These are phyloP conservation scores for Leccinum pellstonianum DNA, from an alignment of 768 basidiomycete genomes.

Conservation along the genomic window DNA sequence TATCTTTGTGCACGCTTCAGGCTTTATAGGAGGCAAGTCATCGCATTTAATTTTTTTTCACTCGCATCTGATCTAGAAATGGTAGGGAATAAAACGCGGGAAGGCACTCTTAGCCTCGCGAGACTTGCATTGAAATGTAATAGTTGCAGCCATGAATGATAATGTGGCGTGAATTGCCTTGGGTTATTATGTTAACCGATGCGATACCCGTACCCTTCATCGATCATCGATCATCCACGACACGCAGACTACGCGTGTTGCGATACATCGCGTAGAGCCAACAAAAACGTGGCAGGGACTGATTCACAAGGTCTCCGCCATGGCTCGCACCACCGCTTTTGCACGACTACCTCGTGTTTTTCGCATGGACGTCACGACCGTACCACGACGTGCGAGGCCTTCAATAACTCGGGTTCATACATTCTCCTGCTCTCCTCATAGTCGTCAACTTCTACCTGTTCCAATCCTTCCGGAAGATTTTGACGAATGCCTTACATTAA, in stretches of 20 bases:
- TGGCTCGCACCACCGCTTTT: constrained; percentile 7
- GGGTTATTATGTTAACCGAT: constrained; percentile 6
- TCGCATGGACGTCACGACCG: constrained; percentile 32
- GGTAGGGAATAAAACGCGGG: constrained; percentile 84
- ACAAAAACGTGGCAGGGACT: constrained; percentile 12
- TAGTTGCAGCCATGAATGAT: constrained; percentile 17
- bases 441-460: constrained; percentile 12
- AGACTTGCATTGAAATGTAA: constrained; percentile 53
- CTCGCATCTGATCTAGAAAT: constrained; percentile 12
- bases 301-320: constrained; percentile 5
- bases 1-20: constrained; percentile 92
- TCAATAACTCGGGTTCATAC: constrained; percentile 17
- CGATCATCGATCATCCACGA: neutral
- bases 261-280: constrained; percentile 5
- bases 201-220: constrained; percentile 6
- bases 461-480: constrained; percentile 9
- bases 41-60: constrained; percentile 2
- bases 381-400: constrained; percentile 22
- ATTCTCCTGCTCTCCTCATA: constrained; percentile 13
- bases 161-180: constrained; percentile 16
- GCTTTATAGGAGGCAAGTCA: constrained; percentile 88
- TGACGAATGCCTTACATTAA: constrained; percentile 42
- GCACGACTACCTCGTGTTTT: constrained; percentile 30
- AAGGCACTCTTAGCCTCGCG: constrained; percentile 83
- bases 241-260: constrained; percentile 21